A percentile compares a stretch with the other conserved stretches of the same genome.
Conservation (phyloP, 2,329 filamentous ascomycete species). For the Fusarium marasasianum region DNA sequence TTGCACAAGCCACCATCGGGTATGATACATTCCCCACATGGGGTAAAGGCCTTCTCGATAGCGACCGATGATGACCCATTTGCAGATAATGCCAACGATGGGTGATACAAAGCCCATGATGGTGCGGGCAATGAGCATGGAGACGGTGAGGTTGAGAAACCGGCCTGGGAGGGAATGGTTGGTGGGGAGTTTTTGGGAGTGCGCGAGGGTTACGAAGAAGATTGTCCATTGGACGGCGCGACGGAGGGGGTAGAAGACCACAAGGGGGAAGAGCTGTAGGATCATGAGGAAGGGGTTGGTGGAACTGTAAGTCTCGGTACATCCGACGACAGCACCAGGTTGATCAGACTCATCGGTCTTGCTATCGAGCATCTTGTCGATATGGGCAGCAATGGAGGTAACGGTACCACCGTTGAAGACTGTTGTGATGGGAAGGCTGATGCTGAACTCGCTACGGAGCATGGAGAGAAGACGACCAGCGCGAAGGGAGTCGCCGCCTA, state of each 20-base stretch:
- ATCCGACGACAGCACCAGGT: background rate
- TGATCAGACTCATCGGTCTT: background rate
- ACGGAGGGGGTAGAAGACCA: background rate
- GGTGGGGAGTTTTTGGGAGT: constrained; percentile 4
- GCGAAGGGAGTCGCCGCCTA: background rate
- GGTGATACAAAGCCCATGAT: background rate
- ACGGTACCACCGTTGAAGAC: background rate
- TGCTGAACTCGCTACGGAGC: background rate
- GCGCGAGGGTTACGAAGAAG: constrained; percentile 2
- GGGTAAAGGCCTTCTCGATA: background rate
- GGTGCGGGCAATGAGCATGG: background rate
- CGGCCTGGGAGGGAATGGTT: background rate
- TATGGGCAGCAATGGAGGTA: background rate
- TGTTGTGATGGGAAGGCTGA: background rate
- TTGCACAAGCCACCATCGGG: constrained; percentile 12
- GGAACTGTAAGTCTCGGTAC: background rate
- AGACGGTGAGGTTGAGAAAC: background rate
- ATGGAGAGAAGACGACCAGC: background rate
- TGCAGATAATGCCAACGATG: background rate
- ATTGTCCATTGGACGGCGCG: constrained; percentile 8
- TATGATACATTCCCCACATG: constrained; percentile 12
- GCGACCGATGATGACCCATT: constrained; percentile 6
- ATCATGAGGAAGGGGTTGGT: constrained; percentile 3
- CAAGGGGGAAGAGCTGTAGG: background rate
- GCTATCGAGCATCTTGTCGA: background rate